Percentiles rank a stretch among this genome's conserved stretches.
These are phyloP conservation scores for Cubamyces sp. DNA, from an alignment of 768 basidiomycete genomes.

Conservation along the genomic window DNA sequence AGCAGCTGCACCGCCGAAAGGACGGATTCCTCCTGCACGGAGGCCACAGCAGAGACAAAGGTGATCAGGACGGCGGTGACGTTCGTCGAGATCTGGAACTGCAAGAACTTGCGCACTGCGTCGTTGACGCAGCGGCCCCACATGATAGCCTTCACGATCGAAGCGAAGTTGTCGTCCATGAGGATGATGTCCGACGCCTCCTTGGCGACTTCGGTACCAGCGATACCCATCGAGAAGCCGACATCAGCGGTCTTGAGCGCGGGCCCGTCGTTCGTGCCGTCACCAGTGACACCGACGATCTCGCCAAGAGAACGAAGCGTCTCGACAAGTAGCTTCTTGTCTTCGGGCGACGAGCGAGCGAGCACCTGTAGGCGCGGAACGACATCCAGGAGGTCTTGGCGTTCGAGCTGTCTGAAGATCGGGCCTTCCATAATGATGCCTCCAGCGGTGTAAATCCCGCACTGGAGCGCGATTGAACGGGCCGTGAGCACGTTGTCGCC, in stretches of 20 bases:
- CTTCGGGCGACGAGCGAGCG: conserved; percentile 95
- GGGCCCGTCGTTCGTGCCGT: conserved; percentile 97
- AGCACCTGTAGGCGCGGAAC: conserved; percentile 94
- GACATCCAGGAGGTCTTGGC: conserved; percentile 74
- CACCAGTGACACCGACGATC: conserved; percentile 94
- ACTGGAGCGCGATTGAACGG: conserved; percentile 95
- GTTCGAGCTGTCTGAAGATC: conserved; percentile 78
- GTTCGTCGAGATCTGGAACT: conserved; percentile 95
- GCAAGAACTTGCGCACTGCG: conserved; percentile 94
- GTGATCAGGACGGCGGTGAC: conserved; percentile 95
- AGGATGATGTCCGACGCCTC: conserved; percentile 99
- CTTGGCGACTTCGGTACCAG: conserved; percentile 98
- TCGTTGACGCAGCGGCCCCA: conserved; percentile 99
- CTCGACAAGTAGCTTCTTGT: conserved; percentile 93
- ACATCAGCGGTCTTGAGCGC: conserved; percentile 95
- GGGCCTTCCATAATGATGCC: conserved; percentile 99
- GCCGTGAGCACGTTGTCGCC: conserved; percentile 96
- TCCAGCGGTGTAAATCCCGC: conserved; percentile 91
- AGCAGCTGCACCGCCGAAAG: conserved; percentile 94
- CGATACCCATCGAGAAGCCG: conserved; percentile 95
- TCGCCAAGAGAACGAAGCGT: conserved; percentile 86
- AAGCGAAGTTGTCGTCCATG: conserved; percentile 97
- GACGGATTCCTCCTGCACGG: conserved; percentile 76
- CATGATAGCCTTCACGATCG: conserved; percentile 96
- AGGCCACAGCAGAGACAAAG: conserved; percentile 87